Evolutionary conservation across 345 rosid species (phyloP), one percentile per base, ranked within the genome.

Genomic region (Triadica sebifera): DNA sequence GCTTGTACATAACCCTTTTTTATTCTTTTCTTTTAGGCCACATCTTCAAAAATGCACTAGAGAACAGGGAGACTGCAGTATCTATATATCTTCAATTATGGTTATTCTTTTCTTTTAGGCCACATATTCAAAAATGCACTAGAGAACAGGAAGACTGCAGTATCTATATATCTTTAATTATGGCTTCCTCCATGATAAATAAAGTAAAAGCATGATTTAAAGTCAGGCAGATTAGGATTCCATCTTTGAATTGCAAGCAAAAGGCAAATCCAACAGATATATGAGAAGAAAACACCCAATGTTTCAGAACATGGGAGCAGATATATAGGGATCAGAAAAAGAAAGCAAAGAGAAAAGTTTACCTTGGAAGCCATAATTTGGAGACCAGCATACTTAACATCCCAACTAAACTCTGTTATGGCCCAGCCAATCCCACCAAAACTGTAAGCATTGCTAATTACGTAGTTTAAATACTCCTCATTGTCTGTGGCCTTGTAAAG

Each of bases 401-500:
- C 83, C 83, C 83, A 80, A 16, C 83, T 76, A 65, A 80, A 80
- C 74, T 80, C 83, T 5, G 70, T 67, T 4, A 80, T 76, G 77
- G 80, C 77, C 83, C 80, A 80, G 50, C 77, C 69, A 46, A 25
- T 69, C 39, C 83, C 80, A 10, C 83, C 80, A 62, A 80, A 72
- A 56, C 37, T 4, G n/a, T 45, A 24, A 55, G 80, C 75, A 5
- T 76, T 61, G 45, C 56, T 47, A 6, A 80, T 57, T 1, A 72
- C 77, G 52, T 80, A 80, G n/a, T 62, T 63, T 50, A 80, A 39
- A 67, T 73, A 72, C 15, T 24, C 70, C 22, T 53, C 71, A 25
- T 72, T 72, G 83, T 68, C 79, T 71, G 83, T 80, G 80, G 83
- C 83, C 41, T 76, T 80, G 77, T 80, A 76, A 38, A 80, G 61